Percentiles rank a stretch among this genome's conserved stretches.
These are phyloP conservation scores for Penicillium sp. DNA, from an alignment of 2,329 filamentous ascomycete species.

Conservation along the genomic window DNA sequence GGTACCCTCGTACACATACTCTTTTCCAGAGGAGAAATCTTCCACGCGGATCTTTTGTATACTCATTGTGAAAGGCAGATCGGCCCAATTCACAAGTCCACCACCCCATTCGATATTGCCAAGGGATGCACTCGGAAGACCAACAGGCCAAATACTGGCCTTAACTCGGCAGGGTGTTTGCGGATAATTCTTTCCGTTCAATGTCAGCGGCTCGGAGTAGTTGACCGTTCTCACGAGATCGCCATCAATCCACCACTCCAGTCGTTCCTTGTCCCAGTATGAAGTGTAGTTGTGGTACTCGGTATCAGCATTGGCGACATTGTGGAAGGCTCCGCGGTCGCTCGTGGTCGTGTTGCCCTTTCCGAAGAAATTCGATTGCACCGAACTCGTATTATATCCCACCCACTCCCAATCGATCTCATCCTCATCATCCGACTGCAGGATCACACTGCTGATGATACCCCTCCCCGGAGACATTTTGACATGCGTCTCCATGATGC, in stretches of 20 bases:
- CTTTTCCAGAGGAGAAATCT: slow-evolving; percentile 62
- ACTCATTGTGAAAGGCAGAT: slow-evolving; percentile 72
- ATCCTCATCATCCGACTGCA: slow-evolving; percentile 80
- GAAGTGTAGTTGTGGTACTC: slow-evolving; percentile 54
- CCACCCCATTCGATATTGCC: slow-evolving; percentile 69
- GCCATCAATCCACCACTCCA: slow-evolving; percentile 69
- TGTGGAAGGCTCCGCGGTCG: slow-evolving; percentile 79
- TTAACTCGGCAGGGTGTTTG: slow-evolving; percentile 74
- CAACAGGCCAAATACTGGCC: slow-evolving; percentile 69
- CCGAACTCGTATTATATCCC: slow-evolving; percentile 38
- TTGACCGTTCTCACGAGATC: slow-evolving; percentile 61
- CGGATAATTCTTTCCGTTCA: slow-evolving; percentile 60
- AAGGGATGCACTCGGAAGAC: slow-evolving; percentile 40
- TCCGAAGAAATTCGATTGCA: slow-evolving; percentile 93
- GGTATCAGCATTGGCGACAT: slow-evolving; percentile 59
- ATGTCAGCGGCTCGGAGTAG: slow-evolving; percentile 55
- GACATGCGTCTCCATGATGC: slow-evolving; percentile 74
- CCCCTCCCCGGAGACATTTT: slow-evolving; percentile 75
- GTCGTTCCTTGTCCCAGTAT: slow-evolving; percentile 66
- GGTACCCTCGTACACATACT: slow-evolving; percentile 66
- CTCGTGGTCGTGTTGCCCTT: slow-evolving; percentile 78
- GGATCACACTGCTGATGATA: slow-evolving; percentile 78
- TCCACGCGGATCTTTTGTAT: slow-evolving; percentile 62
- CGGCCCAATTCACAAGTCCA: slow-evolving; percentile 64
- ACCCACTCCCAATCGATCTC: slow-evolving; percentile 73